These are phyloP conservation scores for Penicillium steckii DNA, from an alignment of 495 filamentous ascomycete species.

Conservation along the genomic window DNA sequence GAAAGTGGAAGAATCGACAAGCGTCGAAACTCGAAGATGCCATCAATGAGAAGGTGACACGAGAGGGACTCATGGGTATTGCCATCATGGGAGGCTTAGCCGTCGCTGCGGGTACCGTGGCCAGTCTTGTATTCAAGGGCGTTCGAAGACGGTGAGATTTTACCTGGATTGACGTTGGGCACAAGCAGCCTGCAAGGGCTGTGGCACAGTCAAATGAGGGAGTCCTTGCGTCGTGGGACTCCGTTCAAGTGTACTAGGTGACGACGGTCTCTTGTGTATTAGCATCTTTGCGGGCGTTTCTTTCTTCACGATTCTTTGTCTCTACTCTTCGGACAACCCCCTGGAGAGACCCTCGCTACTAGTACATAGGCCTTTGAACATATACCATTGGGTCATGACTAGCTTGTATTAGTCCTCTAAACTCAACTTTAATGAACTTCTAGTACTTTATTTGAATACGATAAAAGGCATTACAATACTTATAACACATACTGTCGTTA, in stretches of 20 bases:
- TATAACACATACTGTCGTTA: too few relatives aligned
- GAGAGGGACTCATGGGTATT: conserved; percentile 89
- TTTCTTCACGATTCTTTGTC: conserved; percentile 1
- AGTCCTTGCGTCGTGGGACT: conserved; percentile 10
- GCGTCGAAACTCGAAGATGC: conserved; percentile 77
- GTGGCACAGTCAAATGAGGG: conserved; percentile 10
- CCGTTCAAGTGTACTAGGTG: conserved; percentile 5
- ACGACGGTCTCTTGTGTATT: conserved; percentile 5
- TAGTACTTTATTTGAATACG: too few relatives aligned
- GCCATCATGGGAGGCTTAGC: conserved; percentile 96
- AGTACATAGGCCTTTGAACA: neutral
- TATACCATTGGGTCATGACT: too few relatives aligned
- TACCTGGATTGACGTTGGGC: conserved; percentile 8
- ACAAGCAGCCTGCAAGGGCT: conserved; percentile 20
- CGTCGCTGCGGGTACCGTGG: conserved; percentile 89
- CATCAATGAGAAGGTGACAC: conserved; percentile 94
- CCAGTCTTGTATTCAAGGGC: conserved; percentile 77
- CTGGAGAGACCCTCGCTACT: neutral
- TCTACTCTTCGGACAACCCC: neutral
- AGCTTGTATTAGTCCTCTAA: too few relatives aligned
- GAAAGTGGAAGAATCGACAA: conserved; percentile 58
- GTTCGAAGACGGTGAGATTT: conserved; percentile 54
- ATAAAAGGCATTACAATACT: too few relatives aligned
- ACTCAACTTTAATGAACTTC: too few relatives aligned
- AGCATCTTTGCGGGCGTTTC: conserved; percentile 6